A percentile compares a stretch with the other conserved stretches of the same genome.
Evolutionary conservation across 768 basidiomycete species (phyloP).

Genomic region (Termitomyces sp.): DNA sequence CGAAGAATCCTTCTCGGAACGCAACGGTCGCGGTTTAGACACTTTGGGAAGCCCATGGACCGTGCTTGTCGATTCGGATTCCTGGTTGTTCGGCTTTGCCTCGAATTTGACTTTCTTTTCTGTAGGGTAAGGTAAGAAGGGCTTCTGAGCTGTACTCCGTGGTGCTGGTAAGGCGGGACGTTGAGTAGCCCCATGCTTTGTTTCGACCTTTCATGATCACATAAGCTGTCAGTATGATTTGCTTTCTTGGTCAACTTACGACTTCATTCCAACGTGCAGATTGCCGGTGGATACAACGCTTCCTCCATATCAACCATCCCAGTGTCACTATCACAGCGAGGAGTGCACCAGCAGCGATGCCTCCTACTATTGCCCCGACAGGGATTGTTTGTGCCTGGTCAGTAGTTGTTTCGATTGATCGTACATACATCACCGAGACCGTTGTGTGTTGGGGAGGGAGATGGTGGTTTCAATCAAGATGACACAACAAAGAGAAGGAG

Average conservation of each 20-base stretch:
- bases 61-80: neutral
- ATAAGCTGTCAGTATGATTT: neutral
- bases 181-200: slow-evolving; percentile 32
- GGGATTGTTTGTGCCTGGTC: slow-evolving; percentile 25
- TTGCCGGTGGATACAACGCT: slow-evolving; percentile 30
- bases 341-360: slow-evolving; percentile 38
- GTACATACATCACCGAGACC: slow-evolving; percentile 10
- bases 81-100: neutral
- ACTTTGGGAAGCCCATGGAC: slow-evolving; percentile 2
- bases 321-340: slow-evolving; percentile 38
- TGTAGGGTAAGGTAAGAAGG: slow-evolving; percentile 19
- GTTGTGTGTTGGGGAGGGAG: neutral
- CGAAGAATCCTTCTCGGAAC: slow-evolving; percentile 8
- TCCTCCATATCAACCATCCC: slow-evolving; percentile 45
- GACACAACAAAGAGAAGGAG: neutral
- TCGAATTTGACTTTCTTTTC: slow-evolving; percentile 37
- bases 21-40: slow-evolving; percentile 12
- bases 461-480: too few relatives aligned
- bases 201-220: slow-evolving; percentile 19
- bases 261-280: neutral
- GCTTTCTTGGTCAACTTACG: neutral
- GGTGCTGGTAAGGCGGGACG: slow-evolving; percentile 6
- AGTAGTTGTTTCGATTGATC: slow-evolving; percentile 4
- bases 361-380: slow-evolving; percentile 45
- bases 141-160: slow-evolving; percentile 20